Percentiles rank a stretch among this genome's conserved stretches.
These are phyloP conservation scores for Monosporascus sp. DNA, from an alignment of 2,329 filamentous ascomycete genomes.

Conservation along the genomic window DNA sequence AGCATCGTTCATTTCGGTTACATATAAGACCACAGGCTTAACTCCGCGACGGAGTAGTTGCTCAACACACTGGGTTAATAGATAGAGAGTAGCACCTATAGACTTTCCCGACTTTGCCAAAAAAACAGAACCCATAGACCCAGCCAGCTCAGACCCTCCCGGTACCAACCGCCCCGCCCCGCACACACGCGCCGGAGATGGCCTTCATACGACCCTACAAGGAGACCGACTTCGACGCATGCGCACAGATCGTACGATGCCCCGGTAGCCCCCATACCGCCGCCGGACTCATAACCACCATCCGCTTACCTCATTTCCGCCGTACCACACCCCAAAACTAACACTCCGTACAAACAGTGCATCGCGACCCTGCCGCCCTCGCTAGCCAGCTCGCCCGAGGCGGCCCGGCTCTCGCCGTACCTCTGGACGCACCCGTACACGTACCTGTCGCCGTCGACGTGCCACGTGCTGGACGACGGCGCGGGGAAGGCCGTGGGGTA, in stretches of 20 bases:
- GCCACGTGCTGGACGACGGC: conserved; percentile 45
- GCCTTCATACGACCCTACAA: conserved; percentile 39
- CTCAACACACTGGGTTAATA: too few relatives aligned
- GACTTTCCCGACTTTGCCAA: too few relatives aligned
- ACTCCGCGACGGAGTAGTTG: too few relatives aligned
- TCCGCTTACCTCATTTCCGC: neutral
- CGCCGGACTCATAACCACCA: neutral
- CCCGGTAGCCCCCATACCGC: neutral
- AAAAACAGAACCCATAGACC: too few relatives aligned
- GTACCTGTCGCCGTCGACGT: conserved; percentile 36
- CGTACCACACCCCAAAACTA: neutral
- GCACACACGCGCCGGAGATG: conserved; percentile 23
- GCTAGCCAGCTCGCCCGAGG: conserved; percentile 29
- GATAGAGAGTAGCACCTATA: too few relatives aligned
- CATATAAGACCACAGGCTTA: too few relatives aligned
- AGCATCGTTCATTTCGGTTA: too few relatives aligned
- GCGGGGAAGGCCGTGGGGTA: conserved; percentile 40
- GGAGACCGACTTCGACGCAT: conserved; percentile 33
- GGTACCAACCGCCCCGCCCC: too few relatives aligned
- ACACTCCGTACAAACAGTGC: conserved; percentile 30
- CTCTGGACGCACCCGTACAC: conserved; percentile 48
- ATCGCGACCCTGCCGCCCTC: conserved; percentile 40
- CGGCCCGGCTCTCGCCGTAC: conserved; percentile 37
- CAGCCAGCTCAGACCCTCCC: too few relatives aligned
- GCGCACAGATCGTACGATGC: conserved; percentile 34